Conservation (phyloP, 305 asterid genomes). For the Salvia sclarea region DNA sequence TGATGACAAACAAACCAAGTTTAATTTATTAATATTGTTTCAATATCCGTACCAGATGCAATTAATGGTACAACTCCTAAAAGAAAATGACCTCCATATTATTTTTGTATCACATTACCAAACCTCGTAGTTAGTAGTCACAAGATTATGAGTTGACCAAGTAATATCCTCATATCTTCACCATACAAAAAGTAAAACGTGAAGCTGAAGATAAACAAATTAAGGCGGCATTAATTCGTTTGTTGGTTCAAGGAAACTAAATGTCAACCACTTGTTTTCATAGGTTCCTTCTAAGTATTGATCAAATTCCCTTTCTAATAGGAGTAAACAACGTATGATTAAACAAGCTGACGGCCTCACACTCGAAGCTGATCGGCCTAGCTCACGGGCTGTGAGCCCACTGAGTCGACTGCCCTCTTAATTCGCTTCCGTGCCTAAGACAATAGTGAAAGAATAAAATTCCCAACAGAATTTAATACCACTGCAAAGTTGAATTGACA, state of each 20-base stretch:
- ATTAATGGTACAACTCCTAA: neutral
- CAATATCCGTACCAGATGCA: neutral
- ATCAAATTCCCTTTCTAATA: neutral
- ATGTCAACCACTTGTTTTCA: slow-evolving; percentile 17
- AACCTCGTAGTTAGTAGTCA: neutral
- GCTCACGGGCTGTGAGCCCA: too few species aligned
- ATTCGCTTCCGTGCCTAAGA: too few species aligned
- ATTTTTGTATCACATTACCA: too few species aligned
- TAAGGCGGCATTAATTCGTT: too few species aligned
- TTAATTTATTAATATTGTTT: too few species aligned
- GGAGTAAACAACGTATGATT: too few species aligned
- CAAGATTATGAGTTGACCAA: neutral
- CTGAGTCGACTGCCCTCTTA: too few species aligned
- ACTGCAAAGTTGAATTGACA: neutral
- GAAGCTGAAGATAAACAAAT: neutral
- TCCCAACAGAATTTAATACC: too few species aligned
- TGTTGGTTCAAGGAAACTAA: neutral
- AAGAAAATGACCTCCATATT: too few species aligned
- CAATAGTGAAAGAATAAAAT: too few species aligned
- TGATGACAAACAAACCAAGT: neutral
- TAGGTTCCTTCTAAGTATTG: neutral
- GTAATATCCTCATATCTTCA: neutral
- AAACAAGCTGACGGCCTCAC: too few species aligned
- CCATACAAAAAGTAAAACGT: neutral
- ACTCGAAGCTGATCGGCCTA: too few species aligned